Percentiles rank a stretch among this genome's conserved stretches.
Conservation (phyloP, 83 land plant species). For the Thuja plicata region DNA sequence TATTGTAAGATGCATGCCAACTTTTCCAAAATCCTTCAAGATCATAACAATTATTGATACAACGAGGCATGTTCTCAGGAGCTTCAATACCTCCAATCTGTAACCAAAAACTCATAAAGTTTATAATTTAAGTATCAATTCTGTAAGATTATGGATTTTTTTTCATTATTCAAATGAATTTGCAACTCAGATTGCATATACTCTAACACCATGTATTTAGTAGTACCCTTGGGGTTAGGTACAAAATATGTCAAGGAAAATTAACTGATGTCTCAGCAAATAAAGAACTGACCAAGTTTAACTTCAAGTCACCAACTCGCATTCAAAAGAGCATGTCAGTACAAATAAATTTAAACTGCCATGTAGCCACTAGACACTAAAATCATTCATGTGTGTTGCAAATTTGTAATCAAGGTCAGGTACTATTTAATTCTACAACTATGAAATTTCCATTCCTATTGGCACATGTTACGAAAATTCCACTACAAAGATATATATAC, state of each 20-base stretch:
- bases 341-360: neutral
- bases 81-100: conserved; percentile 86
- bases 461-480: neutral
- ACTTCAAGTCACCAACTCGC: neutral
- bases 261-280: neutral
- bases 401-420: neutral
- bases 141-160: neutral
- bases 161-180: neutral
- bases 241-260: neutral
- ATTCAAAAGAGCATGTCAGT: neutral
- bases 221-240: neutral
- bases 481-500: neutral
- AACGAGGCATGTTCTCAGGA: conserved; percentile 93
- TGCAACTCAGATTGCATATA: neutral
- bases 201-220: neutral
- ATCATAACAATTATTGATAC: conserved; percentile 92
- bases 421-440: neutral
- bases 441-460: neutral
- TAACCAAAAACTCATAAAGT: conserved; percentile 14
- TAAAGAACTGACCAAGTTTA: neutral
- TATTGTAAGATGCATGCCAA: conserved; percentile 99
- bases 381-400: neutral
- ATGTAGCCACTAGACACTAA: neutral
- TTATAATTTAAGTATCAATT: neutral
- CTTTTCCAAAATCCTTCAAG: conserved; percentile 96